A percentile compares a stretch with the other conserved stretches of the same genome.
Conservation (phyloP, 148 eudicot species). For the Cornus suecica region DNA sequence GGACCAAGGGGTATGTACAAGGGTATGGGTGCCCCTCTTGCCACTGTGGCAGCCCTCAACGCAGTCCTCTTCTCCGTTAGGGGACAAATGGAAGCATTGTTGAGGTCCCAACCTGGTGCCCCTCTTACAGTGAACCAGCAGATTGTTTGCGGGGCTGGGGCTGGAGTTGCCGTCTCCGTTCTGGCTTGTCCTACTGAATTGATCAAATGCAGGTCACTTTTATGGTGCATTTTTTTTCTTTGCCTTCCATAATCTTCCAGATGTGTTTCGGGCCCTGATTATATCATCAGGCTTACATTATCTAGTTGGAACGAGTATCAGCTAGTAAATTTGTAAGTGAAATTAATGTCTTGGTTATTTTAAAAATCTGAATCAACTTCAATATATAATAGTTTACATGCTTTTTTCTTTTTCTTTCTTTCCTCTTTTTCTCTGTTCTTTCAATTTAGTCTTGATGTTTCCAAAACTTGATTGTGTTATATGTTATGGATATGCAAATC, state of each 20-base stretch:
- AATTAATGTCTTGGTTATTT: not conserved
- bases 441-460: no score
- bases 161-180: conserved; percentile 89
- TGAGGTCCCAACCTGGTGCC: conserved; percentile 67
- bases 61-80: conserved; percentile 84
- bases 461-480: not conserved
- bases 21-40: conserved; percentile 99
- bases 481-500: no score
- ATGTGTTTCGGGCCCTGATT: no score
- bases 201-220: conserved; percentile 80
- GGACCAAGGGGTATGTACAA: conserved; percentile 84
- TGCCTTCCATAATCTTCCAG: not conserved
- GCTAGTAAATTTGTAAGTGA: no score
- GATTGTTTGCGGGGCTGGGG: conserved; percentile 76
- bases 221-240: not conserved
- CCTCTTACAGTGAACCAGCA: conserved; percentile 79
- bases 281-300: no score
- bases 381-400: no score
- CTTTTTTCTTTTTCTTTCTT: no score
- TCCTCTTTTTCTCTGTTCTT: not conserved
- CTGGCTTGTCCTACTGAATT: conserved; percentile 89
- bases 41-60: conserved; percentile 91
- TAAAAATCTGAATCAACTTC: not conserved
- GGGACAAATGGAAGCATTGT: conserved; percentile 75
- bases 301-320: not conserved